Base-by-base conservation (phyloP, 352 stramenopile species). In the Lagenidium giganteum region DNA sequence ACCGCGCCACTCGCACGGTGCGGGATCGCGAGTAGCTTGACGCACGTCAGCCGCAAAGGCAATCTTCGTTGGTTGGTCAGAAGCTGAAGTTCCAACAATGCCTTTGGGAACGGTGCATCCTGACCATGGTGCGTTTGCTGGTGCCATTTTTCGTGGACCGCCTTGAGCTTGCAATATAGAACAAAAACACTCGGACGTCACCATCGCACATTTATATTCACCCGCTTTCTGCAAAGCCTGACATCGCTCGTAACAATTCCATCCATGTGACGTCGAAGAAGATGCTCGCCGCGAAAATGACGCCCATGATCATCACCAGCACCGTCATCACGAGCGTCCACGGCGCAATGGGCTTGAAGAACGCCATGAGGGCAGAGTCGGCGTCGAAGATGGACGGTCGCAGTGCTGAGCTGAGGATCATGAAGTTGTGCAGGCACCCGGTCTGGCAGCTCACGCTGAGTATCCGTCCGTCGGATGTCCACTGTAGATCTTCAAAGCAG, bases 401-500 rank as follows among this genome's bases (percentile, higher is more conserved):
- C 32, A 85, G 55, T n/a, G 71, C 69, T 33, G 74, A 83, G 47
- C 63, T 81, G 20, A 86, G 54, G 35, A 89, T 81, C 61, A 87
- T 83, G 41, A 95, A 97, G 54, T 93, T 96, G 63, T 94, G 84
- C n/a, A 97, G 57, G 38, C 69, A 85, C 11, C 91, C 91, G 12
- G 68, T 76, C 40, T 78, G 64, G 20, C 82, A 91, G 29, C 76
- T 78, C 20, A 96, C 84, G 33, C 82, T 96, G 38, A 97, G 59
- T 33, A 97, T 94, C 1, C 90, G 85, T 0, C 91, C 89, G 55
- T 97, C 89, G 2, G 62, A 60, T 17, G 79, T 93, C 87, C 88
- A 97, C 21, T 81, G 55, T 2, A 97, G 48, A 40, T 78, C 57
- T 33, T 87, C 72, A 43, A 96, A 87, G 39, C 46, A 72, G 34